Conservation (phyloP, 1,284 basidiomycete species). For the Ceratobasidium sp. region DNA sequence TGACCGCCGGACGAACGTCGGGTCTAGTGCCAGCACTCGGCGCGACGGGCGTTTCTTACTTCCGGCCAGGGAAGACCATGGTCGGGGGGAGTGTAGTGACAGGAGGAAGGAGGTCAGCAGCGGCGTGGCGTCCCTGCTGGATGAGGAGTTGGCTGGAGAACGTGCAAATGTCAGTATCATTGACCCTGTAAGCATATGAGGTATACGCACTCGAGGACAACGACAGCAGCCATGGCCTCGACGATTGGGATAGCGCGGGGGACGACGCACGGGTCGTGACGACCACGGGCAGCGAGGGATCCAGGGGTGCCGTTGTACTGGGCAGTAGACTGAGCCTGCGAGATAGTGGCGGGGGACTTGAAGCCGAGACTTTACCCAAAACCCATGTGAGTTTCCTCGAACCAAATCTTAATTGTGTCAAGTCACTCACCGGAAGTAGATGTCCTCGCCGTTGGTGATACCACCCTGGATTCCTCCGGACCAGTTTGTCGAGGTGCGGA, state of each 20-base stretch:
- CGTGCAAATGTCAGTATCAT: background rate
- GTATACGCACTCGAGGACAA: conserved; percentile 83
- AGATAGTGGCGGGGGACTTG: conserved; percentile 98
- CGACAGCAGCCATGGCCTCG: conserved; percentile 96
- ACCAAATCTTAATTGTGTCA: background rate
- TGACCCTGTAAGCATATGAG: background rate
- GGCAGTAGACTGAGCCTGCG: conserved; percentile 89
- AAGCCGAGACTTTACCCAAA: conserved; percentile 80
- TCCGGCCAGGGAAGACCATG: conserved; percentile 70
- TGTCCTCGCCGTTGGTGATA: conserved; percentile 96
- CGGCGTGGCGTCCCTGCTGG: conserved; percentile 81
- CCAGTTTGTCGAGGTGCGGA: conserved; percentile 94
- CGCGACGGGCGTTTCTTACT: conserved; percentile 33
- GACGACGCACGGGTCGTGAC: conserved; percentile 98
- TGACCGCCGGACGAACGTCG: conserved; percentile 31
- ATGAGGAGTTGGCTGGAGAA: conserved; percentile 71
- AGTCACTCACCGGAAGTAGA: conserved; percentile 87
- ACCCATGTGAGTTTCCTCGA: background rate
- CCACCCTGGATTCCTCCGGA: conserved; percentile 98
- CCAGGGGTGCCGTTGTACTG: conserved; percentile 93
- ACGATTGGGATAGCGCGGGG: conserved; percentile 98
- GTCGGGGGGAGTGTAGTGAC: conserved; percentile 88
- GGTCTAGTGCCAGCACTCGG: conserved; percentile 32
- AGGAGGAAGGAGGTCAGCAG: conserved; percentile 73
- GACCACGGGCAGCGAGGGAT: conserved; percentile 87